phyloP scores from a whole-genome alignment of 192 early-diverging fungal species.

The Borealophlyctis nickersoniae region DNA sequence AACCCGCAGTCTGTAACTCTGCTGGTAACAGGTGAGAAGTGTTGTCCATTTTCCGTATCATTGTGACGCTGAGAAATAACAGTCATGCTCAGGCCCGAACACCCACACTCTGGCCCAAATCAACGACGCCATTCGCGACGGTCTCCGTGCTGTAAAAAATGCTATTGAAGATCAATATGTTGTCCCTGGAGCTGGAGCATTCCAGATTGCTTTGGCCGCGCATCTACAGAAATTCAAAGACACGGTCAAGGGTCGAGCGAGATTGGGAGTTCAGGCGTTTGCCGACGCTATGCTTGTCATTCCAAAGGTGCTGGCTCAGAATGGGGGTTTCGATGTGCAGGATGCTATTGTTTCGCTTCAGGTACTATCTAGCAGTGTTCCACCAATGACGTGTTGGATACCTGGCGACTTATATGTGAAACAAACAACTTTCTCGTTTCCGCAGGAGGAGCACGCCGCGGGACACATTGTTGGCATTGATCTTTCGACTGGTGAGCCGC shows the following conservation, averaged over 20 bases:
- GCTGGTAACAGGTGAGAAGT: conserved; percentile 77
- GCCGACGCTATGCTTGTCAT: conserved; percentile 94
- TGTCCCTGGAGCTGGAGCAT: conserved; percentile 93
- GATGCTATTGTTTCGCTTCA: conserved; percentile 91
- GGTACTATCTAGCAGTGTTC: conserved; percentile 34
- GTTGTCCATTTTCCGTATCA: background rate
- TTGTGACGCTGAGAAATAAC: too few species aligned
- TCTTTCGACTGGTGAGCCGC: conserved; percentile 87
- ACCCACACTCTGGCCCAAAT: conserved; percentile 89
- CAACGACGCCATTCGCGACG: conserved; percentile 97
- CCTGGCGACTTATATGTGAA: conserved; percentile 4
- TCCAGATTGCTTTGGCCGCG: conserved; percentile 82
- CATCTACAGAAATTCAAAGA: conserved; percentile 88
- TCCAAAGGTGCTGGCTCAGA: conserved; percentile 92
- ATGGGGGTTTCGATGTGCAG: conserved; percentile 94
- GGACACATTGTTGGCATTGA: conserved; percentile 93
- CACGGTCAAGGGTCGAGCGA: conserved; percentile 84
- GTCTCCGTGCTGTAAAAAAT: conserved; percentile 97
- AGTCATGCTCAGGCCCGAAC: conserved; percentile 70
- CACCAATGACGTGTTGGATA: background rate
- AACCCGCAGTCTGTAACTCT: conserved; percentile 86
- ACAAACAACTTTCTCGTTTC: background rate
- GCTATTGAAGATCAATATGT: conserved; percentile 89
- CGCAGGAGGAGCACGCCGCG: conserved; percentile 79
- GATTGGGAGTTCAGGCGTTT: conserved; percentile 96